Percentiles rank a stretch among this genome's conserved stretches.
Evolutionary conservation across 331 rosid species (phyloP).

Genomic region (Prunus yedoensis): DNA sequence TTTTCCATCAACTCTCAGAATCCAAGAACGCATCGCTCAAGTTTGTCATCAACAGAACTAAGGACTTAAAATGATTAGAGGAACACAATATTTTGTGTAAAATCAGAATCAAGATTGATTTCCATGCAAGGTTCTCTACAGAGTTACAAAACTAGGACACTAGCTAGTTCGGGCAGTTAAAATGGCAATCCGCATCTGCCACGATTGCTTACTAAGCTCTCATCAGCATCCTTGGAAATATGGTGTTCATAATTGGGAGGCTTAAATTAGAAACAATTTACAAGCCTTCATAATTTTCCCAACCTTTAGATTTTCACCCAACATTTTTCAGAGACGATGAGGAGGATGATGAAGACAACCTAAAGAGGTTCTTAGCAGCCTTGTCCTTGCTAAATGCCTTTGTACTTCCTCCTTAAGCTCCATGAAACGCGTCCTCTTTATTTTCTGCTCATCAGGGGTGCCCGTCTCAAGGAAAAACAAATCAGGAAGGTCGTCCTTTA

Average conservation of each 20-base stretch:
- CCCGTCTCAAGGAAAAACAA: slow-evolving; percentile 42
- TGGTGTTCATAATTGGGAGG: neutral
- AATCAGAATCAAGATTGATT: no score
- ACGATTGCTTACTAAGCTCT: neutral
- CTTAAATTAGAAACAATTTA: slow-evolving; percentile 19
- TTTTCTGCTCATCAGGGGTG: slow-evolving; percentile 37
- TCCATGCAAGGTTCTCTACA: neutral
- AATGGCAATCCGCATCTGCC: neutral
- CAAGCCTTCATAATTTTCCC: slow-evolving; percentile 16
- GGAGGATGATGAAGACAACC: slow-evolving; percentile 37
- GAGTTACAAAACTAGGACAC: neutral
- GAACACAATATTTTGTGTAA: no score
- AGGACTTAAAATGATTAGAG: no score
- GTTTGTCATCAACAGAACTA: no score
- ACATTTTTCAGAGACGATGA: slow-evolving; percentile 28
- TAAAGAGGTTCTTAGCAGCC: slow-evolving; percentile 28
- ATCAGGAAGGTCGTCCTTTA: slow-evolving; percentile 45
- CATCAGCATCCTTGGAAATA: neutral
- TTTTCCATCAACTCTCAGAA: neutral
- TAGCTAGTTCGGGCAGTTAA: neutral
- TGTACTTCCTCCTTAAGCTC: slow-evolving; percentile 50
- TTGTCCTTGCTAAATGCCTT: slow-evolving; percentile 51
- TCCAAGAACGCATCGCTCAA: neutral
- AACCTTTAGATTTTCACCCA: slow-evolving; percentile 20
- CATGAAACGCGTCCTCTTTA: slow-evolving; percentile 44